phyloP scores from a whole-genome alignment of 2,329 filamentous ascomycete genomes.

The Tolypocladium nubicola region DNA sequence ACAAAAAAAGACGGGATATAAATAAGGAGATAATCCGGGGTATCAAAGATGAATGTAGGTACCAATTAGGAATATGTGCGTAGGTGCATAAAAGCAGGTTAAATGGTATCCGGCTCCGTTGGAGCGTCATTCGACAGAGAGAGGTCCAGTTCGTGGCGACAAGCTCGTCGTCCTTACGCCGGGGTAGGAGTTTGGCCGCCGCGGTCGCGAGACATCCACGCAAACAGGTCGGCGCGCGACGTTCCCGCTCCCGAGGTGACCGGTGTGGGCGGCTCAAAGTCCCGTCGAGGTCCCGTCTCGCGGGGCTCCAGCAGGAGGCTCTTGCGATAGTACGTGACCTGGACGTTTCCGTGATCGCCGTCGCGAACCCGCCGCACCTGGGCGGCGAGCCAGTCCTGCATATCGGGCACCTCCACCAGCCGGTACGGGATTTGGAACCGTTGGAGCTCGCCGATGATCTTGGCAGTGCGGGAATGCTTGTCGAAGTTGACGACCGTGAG shows the following conservation, averaged over 20 bases:
- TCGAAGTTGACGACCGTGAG: conserved; percentile 92
- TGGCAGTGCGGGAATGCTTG: conserved; percentile 88
- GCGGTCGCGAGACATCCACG: conserved; percentile 41
- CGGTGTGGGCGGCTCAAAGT: conserved; percentile 21
- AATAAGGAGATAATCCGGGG: conserved; percentile 15
- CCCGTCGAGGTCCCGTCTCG: conserved; percentile 30
- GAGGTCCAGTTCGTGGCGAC: not conserved
- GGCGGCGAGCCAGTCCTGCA: conserved; percentile 85
- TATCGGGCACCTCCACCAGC: conserved; percentile 69
- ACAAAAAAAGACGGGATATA: conserved; percentile 4
- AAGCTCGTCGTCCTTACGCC: conserved; percentile 6
- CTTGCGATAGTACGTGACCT: conserved; percentile 63
- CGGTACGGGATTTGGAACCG: conserved; percentile 92
- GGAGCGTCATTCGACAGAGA: not conserved
- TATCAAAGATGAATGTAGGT: conserved; percentile 26
- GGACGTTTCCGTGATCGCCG: conserved; percentile 42
- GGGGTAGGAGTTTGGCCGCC: conserved; percentile 16
- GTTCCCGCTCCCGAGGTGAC: conserved; percentile 16
- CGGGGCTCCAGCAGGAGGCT: conserved; percentile 75
- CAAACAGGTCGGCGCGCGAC: conserved; percentile 32
- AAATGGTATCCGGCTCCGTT: not conserved
- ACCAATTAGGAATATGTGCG: conserved; percentile 19
- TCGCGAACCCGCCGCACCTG: conserved; percentile 70
- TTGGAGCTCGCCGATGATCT: conserved; percentile 91
- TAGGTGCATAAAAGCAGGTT: not conserved